These are phyloP conservation scores for Trametes cinnabarina DNA, from an alignment of 768 basidiomycete genomes.

Conservation along the genomic window DNA sequence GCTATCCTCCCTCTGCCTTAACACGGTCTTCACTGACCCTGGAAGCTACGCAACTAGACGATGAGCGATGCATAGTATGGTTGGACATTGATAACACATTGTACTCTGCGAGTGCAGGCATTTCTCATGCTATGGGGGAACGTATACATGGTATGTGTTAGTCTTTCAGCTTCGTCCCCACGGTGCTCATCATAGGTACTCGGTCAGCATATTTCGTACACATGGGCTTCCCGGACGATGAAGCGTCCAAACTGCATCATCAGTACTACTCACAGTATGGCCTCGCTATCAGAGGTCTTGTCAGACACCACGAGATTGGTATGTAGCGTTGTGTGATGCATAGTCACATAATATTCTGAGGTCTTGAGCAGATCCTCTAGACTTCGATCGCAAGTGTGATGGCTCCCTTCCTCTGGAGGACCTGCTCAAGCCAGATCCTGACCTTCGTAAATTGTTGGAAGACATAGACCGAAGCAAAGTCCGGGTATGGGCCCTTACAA, in stretches of 20 bases:
- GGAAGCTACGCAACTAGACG: conserved; percentile 25
- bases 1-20: too few species aligned
- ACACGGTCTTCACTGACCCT: too few species aligned
- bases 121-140: conserved; percentile 76
- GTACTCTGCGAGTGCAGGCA: conserved; percentile 72
- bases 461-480: conserved; percentile 77
- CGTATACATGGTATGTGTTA: conserved; percentile 66
- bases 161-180: too few species aligned
- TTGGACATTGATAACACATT: conserved; percentile 90
- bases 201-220: conserved; percentile 67
- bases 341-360: background rate
- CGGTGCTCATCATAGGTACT: too few species aligned
- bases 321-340: background rate
- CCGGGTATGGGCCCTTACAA: conserved; percentile 84
- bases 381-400: conserved; percentile 84
- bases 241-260: conserved; percentile 66
- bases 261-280: conserved; percentile 81
- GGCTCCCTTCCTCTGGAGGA: conserved; percentile 79
- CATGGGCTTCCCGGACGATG: conserved; percentile 64
- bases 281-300: conserved; percentile 76
- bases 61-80: conserved; percentile 66
- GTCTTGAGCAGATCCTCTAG: conserved; percentile 60
- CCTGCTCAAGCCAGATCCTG: conserved; percentile 65
- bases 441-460: conserved; percentile 62
- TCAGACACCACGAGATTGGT: conserved; percentile 76